Percentiles rank a stretch among this genome's conserved stretches.
These are phyloP conservation scores for Coffea canephora DNA, from an alignment of 257 asterid genomes.

Conservation along the genomic window DNA sequence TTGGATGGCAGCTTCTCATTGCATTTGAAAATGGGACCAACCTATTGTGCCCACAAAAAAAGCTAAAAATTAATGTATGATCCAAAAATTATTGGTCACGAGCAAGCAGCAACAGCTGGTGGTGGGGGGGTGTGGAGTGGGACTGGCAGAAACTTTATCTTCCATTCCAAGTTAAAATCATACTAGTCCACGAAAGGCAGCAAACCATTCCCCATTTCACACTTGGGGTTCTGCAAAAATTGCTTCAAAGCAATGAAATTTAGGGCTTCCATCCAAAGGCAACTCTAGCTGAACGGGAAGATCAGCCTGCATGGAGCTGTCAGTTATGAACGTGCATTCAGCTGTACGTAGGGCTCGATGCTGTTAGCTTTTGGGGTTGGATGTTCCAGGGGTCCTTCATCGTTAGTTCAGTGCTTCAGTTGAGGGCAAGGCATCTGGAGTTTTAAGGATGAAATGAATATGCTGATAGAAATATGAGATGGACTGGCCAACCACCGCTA, in stretches of 20 bases:
- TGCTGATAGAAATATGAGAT: neutral
- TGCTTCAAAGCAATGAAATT: neutral
- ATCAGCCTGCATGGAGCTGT: neutral
- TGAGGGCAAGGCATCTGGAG: neutral
- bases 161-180: neutral
- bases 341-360: neutral
- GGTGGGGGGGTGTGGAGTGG: neutral
- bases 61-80: neutral
- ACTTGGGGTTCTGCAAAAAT: neutral
- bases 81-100: neutral
- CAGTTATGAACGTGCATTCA: neutral
- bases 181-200: neutral
- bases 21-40: neutral
- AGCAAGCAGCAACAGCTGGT: neutral
- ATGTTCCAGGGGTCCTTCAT: neutral
- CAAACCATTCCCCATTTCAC: neutral
- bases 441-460: slow-evolving; percentile 12
- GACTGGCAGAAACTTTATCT: neutral
- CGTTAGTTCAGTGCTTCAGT: neutral
- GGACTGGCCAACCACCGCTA: slow-evolving; percentile 4
- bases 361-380: neutral
- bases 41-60: neutral
- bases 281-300: neutral
- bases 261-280: neutral
- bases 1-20: neutral